Percentiles rank a stretch among this genome's conserved stretches.
These are phyloP conservation scores for Amphirosellinia nigrospora DNA, from an alignment of 495 filamentous ascomycete species.

Conservation along the genomic window DNA sequence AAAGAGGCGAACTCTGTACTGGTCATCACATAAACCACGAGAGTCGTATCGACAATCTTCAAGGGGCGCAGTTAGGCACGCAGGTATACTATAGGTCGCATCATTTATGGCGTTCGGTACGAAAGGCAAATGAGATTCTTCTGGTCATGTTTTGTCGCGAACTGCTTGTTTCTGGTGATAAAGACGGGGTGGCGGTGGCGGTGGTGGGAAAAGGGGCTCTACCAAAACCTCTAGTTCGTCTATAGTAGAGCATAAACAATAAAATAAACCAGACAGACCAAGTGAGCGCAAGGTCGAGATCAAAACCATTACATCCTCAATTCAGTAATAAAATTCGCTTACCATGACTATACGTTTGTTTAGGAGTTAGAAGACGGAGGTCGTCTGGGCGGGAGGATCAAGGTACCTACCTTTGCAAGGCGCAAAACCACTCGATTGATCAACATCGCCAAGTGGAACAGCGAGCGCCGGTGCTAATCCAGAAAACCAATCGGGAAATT, in stretches of 20 bases:
- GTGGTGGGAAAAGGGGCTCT: not conserved
- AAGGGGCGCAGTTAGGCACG: not conserved
- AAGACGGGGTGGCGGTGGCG: not conserved
- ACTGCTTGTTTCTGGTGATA: not conserved
- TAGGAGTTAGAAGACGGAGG: too few species aligned
- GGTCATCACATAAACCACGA: not conserved
- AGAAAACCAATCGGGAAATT: not conserved
- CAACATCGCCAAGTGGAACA: not conserved
- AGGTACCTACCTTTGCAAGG: not conserved
- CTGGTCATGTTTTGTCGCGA: not conserved
- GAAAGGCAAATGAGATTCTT: not conserved
- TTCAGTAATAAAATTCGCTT: too few species aligned
- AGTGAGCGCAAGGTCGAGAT: not conserved
- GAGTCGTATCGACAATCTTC: not conserved
- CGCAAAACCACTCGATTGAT: not conserved
- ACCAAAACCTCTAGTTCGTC: not conserved
- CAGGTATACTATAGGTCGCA: not conserved
- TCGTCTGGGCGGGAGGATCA: not conserved
- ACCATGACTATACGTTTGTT: too few species aligned
- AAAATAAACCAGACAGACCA: not conserved
- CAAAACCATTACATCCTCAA: too few species aligned
- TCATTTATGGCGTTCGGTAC: constrained; percentile 3
- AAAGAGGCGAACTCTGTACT: not conserved
- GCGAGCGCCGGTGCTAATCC: not conserved
- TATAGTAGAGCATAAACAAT: constrained; percentile 6